These are phyloP conservation scores for Plasmodium yoelii DNA, from an alignment of 169 alveolate genomes.

Conservation along the genomic window DNA sequence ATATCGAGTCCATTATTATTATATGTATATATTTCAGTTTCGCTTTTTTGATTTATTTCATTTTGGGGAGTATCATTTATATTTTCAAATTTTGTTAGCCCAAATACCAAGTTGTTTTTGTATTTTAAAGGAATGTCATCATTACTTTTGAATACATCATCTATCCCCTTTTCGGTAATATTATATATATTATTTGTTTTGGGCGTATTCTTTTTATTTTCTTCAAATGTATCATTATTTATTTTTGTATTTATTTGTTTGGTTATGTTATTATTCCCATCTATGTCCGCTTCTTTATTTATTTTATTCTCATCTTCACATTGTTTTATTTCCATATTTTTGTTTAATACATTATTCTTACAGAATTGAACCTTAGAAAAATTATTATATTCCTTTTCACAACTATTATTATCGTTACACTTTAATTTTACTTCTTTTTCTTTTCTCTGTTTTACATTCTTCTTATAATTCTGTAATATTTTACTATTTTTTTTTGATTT, in stretches of 20 bases:
- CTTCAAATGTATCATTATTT: constrained; percentile 4
- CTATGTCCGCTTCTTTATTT: not conserved
- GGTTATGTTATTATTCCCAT: not conserved
- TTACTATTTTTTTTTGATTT: constrained; percentile 7
- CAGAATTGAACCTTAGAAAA: not conserved
- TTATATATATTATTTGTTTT: not conserved
- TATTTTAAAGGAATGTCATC: constrained; percentile 4
- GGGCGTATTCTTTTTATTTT: not conserved
- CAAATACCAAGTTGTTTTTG: constrained; percentile 37
- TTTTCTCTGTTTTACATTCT: constrained; percentile 14
- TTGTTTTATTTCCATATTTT: not conserved
- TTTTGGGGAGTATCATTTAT: constrained; percentile 29
- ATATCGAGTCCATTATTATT: not conserved
- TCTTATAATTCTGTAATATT: constrained; percentile 12
- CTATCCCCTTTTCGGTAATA: not conserved
- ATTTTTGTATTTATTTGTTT: not conserved
- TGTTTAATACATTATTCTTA: not conserved
- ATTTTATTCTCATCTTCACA: constrained; percentile 7
- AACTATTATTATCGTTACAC: not conserved
- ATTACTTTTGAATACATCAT: constrained; percentile 6
- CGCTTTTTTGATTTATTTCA: constrained; percentile 9
- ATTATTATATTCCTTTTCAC: constrained; percentile 2
- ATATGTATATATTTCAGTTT: not conserved
- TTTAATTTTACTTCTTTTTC: not conserved
- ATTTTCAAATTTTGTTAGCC: constrained; percentile 36